A percentile compares a stretch with the other conserved stretches of the same genome.
Conservation (phyloP, 2,329 filamentous ascomycete species). For the Calonectria hawksworthii region DNA sequence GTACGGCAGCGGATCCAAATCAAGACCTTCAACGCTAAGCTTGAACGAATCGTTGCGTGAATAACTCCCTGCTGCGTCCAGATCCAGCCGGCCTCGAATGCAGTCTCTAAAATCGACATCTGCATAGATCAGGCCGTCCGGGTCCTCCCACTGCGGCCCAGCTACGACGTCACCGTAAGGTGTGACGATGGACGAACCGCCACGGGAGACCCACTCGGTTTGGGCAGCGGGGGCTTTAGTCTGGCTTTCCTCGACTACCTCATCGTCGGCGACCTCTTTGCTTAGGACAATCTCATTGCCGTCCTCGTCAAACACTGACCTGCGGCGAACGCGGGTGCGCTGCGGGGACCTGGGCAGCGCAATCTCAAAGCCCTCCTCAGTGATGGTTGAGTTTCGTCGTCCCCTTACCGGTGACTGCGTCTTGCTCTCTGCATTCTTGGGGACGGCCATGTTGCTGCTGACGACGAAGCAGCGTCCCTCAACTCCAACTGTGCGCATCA, state of each 20-base stretch:
- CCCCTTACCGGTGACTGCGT: constrained; percentile 11
- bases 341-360: constrained; percentile 53
- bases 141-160: constrained; percentile 87
- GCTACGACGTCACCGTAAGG: constrained; percentile 85
- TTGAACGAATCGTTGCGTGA: constrained; percentile 78
- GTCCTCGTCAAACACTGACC: constrained; percentile 66
- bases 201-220: constrained; percentile 74
- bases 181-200: constrained; percentile 86
- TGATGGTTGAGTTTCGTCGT: constrained; percentile 55
- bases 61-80: constrained; percentile 90
- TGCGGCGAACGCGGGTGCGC: constrained; percentile 48
- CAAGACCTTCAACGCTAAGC: constrained; percentile 70
- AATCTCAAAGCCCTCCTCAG: constrained; percentile 63
- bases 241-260: not conserved
- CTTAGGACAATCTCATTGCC: constrained; percentile 68
- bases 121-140: constrained; percentile 74
- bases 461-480: constrained; percentile 91
- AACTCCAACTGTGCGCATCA: constrained; percentile 85
- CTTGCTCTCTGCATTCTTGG: constrained; percentile 40
- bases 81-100: constrained; percentile 82
- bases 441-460: constrained; percentile 86
- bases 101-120: constrained; percentile 93
- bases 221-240: not conserved
- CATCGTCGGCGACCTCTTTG: constrained; percentile 21
- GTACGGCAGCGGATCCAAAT: constrained; percentile 71